Evolutionary conservation across 2,329 filamentous ascomycete genomes (phyloP), one percentile per base, ranked within the genome.

Genomic region (Paecilomyces variotii): DNA sequence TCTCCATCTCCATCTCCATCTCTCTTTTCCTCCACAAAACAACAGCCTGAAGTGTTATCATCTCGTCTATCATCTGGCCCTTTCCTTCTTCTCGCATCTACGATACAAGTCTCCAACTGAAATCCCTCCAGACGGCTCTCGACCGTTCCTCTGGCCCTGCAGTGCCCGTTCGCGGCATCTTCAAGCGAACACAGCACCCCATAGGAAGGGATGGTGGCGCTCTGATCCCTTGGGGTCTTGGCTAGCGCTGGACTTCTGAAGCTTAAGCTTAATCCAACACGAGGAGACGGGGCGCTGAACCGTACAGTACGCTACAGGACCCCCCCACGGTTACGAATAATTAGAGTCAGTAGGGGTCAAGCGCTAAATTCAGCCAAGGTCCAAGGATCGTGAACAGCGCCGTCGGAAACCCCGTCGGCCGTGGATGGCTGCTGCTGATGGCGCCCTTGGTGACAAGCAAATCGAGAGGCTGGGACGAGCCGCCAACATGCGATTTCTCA

Each of bases 261-360:
- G 71, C 72, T 75, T 75, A 75, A 75, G 73, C 72, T 75, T 75
- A 75, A 75, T 74, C 71, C 71, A 68, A 75, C 73, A 74, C 72
- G 71, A 74, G 72, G 71, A 52, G 50, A 52, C 25, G 50, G 50
- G 50, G 50, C 50, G 50, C 50, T 52, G 50, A 52, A 52, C 50
- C 30, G 24, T 52, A 52, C 50, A 52, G 25, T 19, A 19, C 19
- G 19, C 19, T 19, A 19, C 19, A 19, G 27, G 30, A 19, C 19
- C 50, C 50, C 50, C 50, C 50, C 50, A 52, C 50, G 50, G 50
- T 52, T 52, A 52, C 50, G 50, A 52, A 52, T 28, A 28, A 52
- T 52, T 45, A 45, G 39, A 45, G 39, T 45, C 39, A 14, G 39
- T 45, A 45, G 39, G 39, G 39, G 39, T 45, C 39, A 45, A 45